A percentile compares a stretch with the other conserved stretches of the same genome.
Conservation (phyloP, 1,284 basidiomycete genomes). For the Papiliotrema terrestris region DNA sequence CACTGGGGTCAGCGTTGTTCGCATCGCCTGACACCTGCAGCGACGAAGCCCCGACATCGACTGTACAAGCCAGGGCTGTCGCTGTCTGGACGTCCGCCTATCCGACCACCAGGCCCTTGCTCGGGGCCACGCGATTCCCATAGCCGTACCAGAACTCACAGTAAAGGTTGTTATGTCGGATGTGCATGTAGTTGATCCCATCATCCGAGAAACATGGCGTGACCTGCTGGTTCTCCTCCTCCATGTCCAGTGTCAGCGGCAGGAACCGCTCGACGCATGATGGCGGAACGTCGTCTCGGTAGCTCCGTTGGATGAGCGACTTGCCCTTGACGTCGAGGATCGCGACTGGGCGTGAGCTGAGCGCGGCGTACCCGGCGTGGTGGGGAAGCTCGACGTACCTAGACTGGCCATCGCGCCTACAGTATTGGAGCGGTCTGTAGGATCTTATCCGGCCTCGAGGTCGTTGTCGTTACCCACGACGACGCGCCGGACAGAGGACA, state of each 20-base stretch:
- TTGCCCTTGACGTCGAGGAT: slow-evolving; percentile 97
- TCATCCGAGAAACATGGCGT: slow-evolving; percentile 93
- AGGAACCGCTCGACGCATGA: slow-evolving; percentile 91
- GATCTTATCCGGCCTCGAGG: no score
- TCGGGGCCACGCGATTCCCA: not conserved
- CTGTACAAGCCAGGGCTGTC: no score
- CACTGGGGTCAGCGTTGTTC: slow-evolving; percentile 55
- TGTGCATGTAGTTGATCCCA: slow-evolving; percentile 97
- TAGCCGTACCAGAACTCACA: slow-evolving; percentile 57
- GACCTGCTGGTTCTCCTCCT: slow-evolving; percentile 92
- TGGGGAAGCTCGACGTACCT: slow-evolving; percentile 13
- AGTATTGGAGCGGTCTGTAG: no score
- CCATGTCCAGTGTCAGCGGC: slow-evolving; percentile 90
- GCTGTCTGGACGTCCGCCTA: no score
- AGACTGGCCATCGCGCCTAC: slow-evolving; percentile 34
- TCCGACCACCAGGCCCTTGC: no score
- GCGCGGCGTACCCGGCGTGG: not conserved
- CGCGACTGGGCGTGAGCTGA: slow-evolving; percentile 57
- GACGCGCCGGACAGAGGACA: no score
- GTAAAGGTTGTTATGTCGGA: slow-evolving; percentile 96
- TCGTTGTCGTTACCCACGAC: no score
- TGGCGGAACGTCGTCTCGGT: slow-evolving; percentile 90
- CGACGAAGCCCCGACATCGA: no score
- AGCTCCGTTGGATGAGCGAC: slow-evolving; percentile 94
- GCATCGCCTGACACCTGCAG: not conserved